Evolutionary conservation across 2,329 filamentous ascomycete species (phyloP), one percentile per base, ranked within the genome.

Genomic region (Acrocalymma vagum): DNA sequence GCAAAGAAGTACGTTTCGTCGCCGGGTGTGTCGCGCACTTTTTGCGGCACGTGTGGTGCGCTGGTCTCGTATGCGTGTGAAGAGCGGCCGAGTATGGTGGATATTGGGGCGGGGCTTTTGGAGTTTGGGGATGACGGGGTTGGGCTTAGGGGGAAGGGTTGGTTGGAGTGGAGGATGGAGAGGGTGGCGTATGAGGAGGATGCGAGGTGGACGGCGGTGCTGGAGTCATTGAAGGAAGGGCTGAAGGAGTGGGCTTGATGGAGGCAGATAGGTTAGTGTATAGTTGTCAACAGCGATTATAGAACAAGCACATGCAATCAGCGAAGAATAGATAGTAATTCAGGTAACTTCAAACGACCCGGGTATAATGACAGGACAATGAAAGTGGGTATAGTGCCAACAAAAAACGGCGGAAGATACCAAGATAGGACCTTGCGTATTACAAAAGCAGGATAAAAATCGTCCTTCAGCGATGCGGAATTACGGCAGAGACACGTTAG

Each of bases 41-140:
- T 87, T 56, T 89, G 85, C 58, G 63, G 66, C 2, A 57, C 38
- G 1, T 89, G 86, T 56, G 85, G 85, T 1, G 84, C 86, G 1
- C 83, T 78, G 0, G 74, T 84, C 3, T 87, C 87, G 55, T 87
- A 81, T 79, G 77, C 81, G 53, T 78, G 78, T 37, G 67, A 73
- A 4, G 70, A 72, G 45, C 71, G 83, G 25, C 74, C 79, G 0
- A 18, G 16, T 9, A 59, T 88, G 13, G 72, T 88, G 11, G 84
- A 88, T 63, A 77, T 88, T 7, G 86, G 83, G 45, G 77, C 79
- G 7, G 85, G 85, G 0, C 53, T 87, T 25, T 58, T 87, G 5
- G 69, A 72, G 27, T 75, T 76, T 0, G 42, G 60, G 0, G 74
- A 78, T 20, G 38, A 83, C 0, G 42, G 60, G 0, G 74, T 78